phyloP scores from a whole-genome alignment of 208 protist species.

The Angomonas desouzai region DNA sequence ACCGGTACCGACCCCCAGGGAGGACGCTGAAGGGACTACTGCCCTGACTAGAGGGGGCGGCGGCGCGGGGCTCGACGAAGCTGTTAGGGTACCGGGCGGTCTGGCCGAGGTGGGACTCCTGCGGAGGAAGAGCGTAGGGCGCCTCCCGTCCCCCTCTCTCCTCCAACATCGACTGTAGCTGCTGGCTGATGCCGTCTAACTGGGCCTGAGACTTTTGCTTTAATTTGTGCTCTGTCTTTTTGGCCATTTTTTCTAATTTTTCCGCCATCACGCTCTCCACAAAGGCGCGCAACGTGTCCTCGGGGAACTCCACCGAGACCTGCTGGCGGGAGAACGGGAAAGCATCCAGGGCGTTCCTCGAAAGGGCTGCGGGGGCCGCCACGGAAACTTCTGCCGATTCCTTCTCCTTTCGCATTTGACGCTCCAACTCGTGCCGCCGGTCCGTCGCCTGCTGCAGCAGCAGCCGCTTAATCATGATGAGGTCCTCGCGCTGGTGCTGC shows the following conservation, averaged over 20 bases:
- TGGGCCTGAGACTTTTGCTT: slow-evolving; percentile 65
- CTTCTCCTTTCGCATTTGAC: slow-evolving; percentile 24
- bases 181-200: slow-evolving; percentile 52
- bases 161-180: slow-evolving; percentile 49
- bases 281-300: slow-evolving; percentile 63
- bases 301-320: slow-evolving; percentile 75
- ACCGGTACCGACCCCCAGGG: background rate
- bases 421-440: slow-evolving; percentile 51
- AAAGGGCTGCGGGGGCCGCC: slow-evolving; percentile 8
- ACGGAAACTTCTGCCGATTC: background rate
- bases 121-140: background rate
- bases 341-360: background rate
- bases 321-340: slow-evolving; percentile 44
- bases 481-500: slow-evolving; percentile 80
- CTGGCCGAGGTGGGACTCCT: no score
- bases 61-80: background rate
- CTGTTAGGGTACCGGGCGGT: background rate
- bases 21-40: background rate
- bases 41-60: background rate
- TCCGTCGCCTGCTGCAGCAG: slow-evolving; percentile 74
- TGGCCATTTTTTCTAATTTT: slow-evolving; percentile 53
- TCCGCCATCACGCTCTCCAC: slow-evolving; percentile 60
- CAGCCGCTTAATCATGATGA: slow-evolving; percentile 81
- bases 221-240: slow-evolving; percentile 49
- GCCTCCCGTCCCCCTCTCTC: slow-evolving; percentile 10